Base-by-base conservation (phyloP, 2,329 filamentous ascomycete species). In the Paraphaeosphaeria minitans region DNA sequence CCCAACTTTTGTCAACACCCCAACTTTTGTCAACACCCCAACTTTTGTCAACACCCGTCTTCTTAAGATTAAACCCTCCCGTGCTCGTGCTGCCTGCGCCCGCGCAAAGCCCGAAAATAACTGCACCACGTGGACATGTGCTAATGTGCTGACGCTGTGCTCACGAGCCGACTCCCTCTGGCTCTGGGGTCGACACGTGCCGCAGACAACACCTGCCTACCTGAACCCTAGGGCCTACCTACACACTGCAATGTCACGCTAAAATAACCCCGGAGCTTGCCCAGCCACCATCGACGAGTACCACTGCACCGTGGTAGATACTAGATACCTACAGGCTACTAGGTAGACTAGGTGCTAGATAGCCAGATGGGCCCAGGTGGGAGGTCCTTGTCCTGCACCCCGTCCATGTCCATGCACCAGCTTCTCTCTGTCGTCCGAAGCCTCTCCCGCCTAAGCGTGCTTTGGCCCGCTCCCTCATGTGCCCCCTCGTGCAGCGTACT, bases 201-300 rank as follows among this genome's bases (percentile, higher is more conserved):
- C 68, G 67, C 66, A 73, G 58, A 67, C 71, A 72, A 74, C 74
- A 75, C n/a, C n/a, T n/a, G n/a, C n/a, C n/a, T n/a, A n/a, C n/a
- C n/a, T n/a, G n/a, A n/a, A n/a, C n/a, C n/a, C n/a, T n/a, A n/a
- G n/a, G n/a, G n/a, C n/a, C n/a, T n/a, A n/a, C n/a, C n/a, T n/a
- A n/a, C n/a, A n/a, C n/a, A n/a, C n/a, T n/a, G n/a, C 69, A 66
- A 59, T 51, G 31, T 43, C 49, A 43, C 42, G 52, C 69, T 75
- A 75, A 69, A 68, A 69, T 69, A 74, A 75, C 51, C 53, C 56
- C 62, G 48, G 41, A 27, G 19, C 10, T 41, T 27, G 19, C 9
- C 24, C 4, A 8, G 4, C n/a, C n/a, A n/a, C n/a, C n/a, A n/a
- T n/a, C n/a, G n/a, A n/a, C 29, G 10, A 31, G 29, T 31, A 31